Evolutionary conservation across 169 alveolate genomes (phyloP), one percentile per base, ranked within the genome.

Genomic region (Plasmodium vivax): DNA sequence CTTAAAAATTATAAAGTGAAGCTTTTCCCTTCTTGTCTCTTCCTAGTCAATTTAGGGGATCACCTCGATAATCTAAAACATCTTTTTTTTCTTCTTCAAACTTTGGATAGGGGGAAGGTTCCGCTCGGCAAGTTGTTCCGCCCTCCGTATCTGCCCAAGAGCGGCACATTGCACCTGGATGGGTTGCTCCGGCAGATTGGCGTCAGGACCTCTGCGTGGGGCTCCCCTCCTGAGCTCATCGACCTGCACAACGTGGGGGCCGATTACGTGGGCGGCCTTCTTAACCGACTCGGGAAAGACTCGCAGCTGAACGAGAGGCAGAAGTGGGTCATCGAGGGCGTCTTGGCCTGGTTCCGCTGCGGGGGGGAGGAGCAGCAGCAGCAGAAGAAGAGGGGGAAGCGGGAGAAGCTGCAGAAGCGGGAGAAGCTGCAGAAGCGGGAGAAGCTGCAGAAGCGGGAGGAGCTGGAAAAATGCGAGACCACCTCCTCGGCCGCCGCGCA

Each of bases 71-170:
- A 85, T 75, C 19, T 85, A 38, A 85, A 85, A 16, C 47, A 75
- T 23, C 85, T 85, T n/a, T 85, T 85, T 85, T 85, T 54, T 43
- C 54, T 85, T 75, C 80, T 43, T 27, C 80, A 36, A 47, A 75
- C 32, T 36, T 36, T 77, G 27, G 58, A 19, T 27, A 51, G 75
- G 27, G 43, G 3, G 19, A 81, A 10, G 9, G 34, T 47, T 2
- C 72, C 43, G 0, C 27, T 14, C 19, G 47, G n/a, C n/a, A 47
- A 16, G 30, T 8, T 27, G 8, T 27, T 27, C 58, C 3, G 23
- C n/a, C 77, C 54, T 47, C 62, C 77, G 0, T 72, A 23, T 45
- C 56, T 43, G 38, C 3, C 3, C 54, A 45, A 72, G 9, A 14
- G 19, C 0, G 62, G 73, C 16, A 30, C 19, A 27, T 19, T 43